A percentile compares a stretch with the other conserved stretches of the same genome.
These are phyloP conservation scores for Aspergillus leporis DNA, from an alignment of 495 filamentous ascomycete genomes.

Conservation along the genomic window DNA sequence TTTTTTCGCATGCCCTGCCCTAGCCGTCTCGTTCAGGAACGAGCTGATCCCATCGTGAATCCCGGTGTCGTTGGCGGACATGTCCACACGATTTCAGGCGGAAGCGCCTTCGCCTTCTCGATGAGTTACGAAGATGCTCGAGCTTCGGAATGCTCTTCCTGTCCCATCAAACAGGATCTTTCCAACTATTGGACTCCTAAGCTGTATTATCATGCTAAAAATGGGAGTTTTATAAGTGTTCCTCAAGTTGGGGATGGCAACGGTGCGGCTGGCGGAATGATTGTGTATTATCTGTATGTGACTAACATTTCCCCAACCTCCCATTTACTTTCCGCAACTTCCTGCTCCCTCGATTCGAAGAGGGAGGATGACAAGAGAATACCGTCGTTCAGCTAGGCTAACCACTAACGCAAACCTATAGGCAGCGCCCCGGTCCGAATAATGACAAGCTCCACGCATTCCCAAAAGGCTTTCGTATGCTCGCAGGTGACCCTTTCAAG, in stretches of 20 bases:
- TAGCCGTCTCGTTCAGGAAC: slow-evolving; percentile 1
- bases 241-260: slow-evolving; percentile 30
- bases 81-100: slow-evolving; percentile 76
- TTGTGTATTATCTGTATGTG: slow-evolving; percentile 71
- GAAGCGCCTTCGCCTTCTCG: slow-evolving; percentile 66
- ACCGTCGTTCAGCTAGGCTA: neutral
- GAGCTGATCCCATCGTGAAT: slow-evolving; percentile 64
- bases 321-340: too few species aligned
- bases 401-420: slow-evolving; percentile 28
- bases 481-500: slow-evolving; percentile 55
- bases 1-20: slow-evolving; percentile 1
- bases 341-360: too few species aligned
- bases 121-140: slow-evolving; percentile 59
- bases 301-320: neutral
- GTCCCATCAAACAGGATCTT: slow-evolving; percentile 63
- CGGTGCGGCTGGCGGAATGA: slow-evolving; percentile 29
- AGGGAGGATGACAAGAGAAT: too few species aligned
- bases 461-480: slow-evolving; percentile 72
- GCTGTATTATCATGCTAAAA: slow-evolving; percentile 65
- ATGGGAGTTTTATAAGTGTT: slow-evolving; percentile 67
- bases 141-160: slow-evolving; percentile 65
- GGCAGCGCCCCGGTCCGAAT: slow-evolving; percentile 56
- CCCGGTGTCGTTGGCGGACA: slow-evolving; percentile 61
- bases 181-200: slow-evolving; percentile 78
- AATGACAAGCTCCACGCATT: slow-evolving; percentile 63